A percentile compares a stretch with the other conserved stretches of the same genome.
These are phyloP conservation scores for Diplotaxis tenuifolia DNA, from an alignment of 345 rosid species.

Conservation along the genomic window DNA sequence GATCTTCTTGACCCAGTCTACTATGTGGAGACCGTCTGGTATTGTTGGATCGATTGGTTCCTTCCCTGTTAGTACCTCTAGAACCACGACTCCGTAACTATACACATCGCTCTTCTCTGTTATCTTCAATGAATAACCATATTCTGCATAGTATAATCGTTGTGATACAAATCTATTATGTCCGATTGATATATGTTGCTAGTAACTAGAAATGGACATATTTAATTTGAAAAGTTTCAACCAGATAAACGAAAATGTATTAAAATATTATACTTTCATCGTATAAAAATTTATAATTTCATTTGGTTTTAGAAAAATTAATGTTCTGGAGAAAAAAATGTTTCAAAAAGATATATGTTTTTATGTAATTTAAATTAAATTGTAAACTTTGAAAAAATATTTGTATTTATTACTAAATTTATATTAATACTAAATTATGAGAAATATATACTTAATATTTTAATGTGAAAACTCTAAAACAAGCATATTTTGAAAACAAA, in stretches of 20 bases:
- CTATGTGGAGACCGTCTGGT: slow-evolving; percentile 70
- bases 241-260: not conserved
- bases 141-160: slow-evolving; percentile 47
- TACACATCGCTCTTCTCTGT: slow-evolving; percentile 89
- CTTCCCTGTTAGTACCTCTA: slow-evolving; percentile 84
- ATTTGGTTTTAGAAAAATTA: not conserved
- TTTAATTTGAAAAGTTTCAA: not conserved
- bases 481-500: not conserved
- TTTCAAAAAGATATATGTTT: not conserved
- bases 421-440: no score
- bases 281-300: not conserved
- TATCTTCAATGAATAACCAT: slow-evolving; percentile 85
- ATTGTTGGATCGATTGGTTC: slow-evolving; percentile 88
- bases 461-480: not conserved
- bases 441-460: no score
- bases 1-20: slow-evolving; percentile 65
- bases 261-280: not conserved
- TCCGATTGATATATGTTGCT: not conserved
- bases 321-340: not conserved
- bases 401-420: no score
- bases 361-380: not conserved
- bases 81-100: slow-evolving; percentile 85
- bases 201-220: not conserved
- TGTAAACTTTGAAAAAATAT: not conserved
- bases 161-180: not conserved